Conservation (phyloP, 495 filamentous ascomycete genomes). For the Amniculicola lignicola region DNA sequence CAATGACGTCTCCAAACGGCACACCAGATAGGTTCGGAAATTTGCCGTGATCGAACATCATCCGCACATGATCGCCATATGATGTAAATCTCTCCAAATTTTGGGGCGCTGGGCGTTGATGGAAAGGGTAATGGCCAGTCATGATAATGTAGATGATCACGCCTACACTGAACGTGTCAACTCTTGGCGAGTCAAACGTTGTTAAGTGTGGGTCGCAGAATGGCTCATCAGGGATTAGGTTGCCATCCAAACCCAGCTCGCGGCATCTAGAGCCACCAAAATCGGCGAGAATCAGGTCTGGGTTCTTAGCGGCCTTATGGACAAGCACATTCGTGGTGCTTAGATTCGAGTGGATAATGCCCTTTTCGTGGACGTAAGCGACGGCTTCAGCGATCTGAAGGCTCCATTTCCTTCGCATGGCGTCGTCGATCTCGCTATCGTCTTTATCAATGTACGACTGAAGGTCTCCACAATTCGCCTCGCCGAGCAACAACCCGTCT, state of each 20-base stretch:
- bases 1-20: background rate
- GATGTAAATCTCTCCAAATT: background rate
- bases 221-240: slow-evolving; percentile 1
- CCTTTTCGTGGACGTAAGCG: slow-evolving; percentile 14
- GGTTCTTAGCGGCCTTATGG: background rate
- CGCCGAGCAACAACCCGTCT: background rate
- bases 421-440: background rate
- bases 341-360: slow-evolving; percentile 29
- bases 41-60: background rate
- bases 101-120: background rate
- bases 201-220: background rate
- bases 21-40: background rate
- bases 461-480: slow-evolving; percentile 1
- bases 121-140: slow-evolving; percentile 7
- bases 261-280: slow-evolving; percentile 30
- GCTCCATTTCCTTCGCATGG: background rate
- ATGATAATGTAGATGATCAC: slow-evolving; percentile 3
- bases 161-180: slow-evolving; percentile 8
- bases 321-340: slow-evolving; percentile 22
- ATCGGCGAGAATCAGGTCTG: slow-evolving; percentile 20
- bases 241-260: slow-evolving; percentile 13
- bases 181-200: background rate
- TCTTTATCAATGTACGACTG: slow-evolving; percentile 5
- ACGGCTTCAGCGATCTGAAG: slow-evolving; percentile 17
- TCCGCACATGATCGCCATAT: background rate